Percentiles rank a stretch among this genome's conserved stretches.
Conservation (phyloP, 1,139 yeast genomes). For the Saccharomyces pastorianus region DNA sequence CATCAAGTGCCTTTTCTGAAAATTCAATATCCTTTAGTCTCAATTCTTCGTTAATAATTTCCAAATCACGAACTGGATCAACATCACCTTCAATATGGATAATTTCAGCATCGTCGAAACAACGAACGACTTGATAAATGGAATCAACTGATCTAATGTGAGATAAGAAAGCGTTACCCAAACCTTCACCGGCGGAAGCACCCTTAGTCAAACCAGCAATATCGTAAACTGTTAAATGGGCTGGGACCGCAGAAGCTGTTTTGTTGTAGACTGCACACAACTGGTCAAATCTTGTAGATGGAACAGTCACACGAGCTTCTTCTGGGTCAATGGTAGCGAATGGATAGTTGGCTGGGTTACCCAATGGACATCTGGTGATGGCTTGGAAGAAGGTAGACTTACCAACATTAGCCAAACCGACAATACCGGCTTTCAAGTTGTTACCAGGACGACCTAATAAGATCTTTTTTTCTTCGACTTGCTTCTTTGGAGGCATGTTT, state of each 20-base stretch:
- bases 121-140: slow-evolving; percentile 93
- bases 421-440: slow-evolving; percentile 92
- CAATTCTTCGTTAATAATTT: slow-evolving; percentile 83
- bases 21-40: slow-evolving; percentile 96
- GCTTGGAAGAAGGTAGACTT: slow-evolving; percentile 89
- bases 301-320: slow-evolving; percentile 95
- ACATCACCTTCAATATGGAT: slow-evolving; percentile 98
- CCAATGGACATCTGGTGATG: slow-evolving; percentile 81
- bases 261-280: slow-evolving; percentile 57
- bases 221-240: slow-evolving; percentile 87
- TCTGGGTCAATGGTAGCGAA: slow-evolving; percentile 98
- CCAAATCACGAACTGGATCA: slow-evolving; percentile 90
- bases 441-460: slow-evolving; percentile 97
- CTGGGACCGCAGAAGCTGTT: slow-evolving; percentile 85
- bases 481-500: slow-evolving; percentile 90
- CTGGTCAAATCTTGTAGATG: slow-evolving; percentile 81
- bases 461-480: slow-evolving; percentile 80
- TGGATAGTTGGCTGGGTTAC: slow-evolving; percentile 97
- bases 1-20: slow-evolving; percentile 82
- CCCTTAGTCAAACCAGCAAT: slow-evolving; percentile 98
- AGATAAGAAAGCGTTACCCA: slow-evolving; percentile 95
- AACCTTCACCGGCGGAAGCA: slow-evolving; percentile 95
- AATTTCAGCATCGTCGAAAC: slow-evolving; percentile 96
- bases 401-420: slow-evolving; percentile 94
- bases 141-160: slow-evolving; percentile 98